Percentiles rank a stretch among this genome's conserved stretches.
Evolutionary conservation across 306 rosid species (phyloP).

Genomic region (cucumber (Cucumis sativus)): Cucumber_9930_V3 NC_026657.2:11845001-11845500

Average conservation of each 20-base stretch:
- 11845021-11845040: background rate
- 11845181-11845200: background rate
- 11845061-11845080: background rate
- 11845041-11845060: background rate
- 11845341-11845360: slow-evolving; percentile 94
- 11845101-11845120: slow-evolving; percentile 77
- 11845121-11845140: slow-evolving; percentile 84
- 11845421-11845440: background rate
- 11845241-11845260: background rate
- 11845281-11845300: slow-evolving; percentile 90
- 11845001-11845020: background rate
- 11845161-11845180: slow-evolving; percentile 94
- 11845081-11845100: background rate
- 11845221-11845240: background rate
- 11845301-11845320: slow-evolving; percentile 59
- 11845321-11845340: slow-evolving; percentile 83
- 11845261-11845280: background rate
- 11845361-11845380: slow-evolving; percentile 96
- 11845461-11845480: background rate
- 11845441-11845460: background rate
- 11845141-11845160: slow-evolving; percentile 69
- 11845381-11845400: background rate
- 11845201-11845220: background rate
- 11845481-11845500: background rate
- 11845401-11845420: too few species aligned